Evolutionary conservation across 345 rosid species (phyloP), one percentile per base, ranked within the genome.

Genomic region (Citrus glauca): DNA sequence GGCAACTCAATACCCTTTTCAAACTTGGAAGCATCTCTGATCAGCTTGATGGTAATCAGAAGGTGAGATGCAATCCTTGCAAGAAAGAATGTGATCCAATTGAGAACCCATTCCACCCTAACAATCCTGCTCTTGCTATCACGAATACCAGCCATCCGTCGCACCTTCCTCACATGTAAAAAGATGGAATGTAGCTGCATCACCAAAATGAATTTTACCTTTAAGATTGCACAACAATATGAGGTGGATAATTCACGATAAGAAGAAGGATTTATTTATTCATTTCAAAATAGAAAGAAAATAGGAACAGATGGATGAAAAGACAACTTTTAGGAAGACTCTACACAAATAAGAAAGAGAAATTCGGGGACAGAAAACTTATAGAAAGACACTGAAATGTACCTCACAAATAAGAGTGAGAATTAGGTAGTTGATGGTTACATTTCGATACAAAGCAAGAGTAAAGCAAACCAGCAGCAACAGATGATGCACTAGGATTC

Each of bases 331-430:
- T 11, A 45, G 50, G 50, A 45, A 45, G 50, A 3, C 5, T 19
- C 33, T 32, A 32, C 20, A 14, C 63, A 71, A 19, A 55, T 64
- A 60, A 30, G 33, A 35, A 17, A 60, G 66, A 73, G 59, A 30
- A 37, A 8, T 6, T 71, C 20, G 14, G 25, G 5, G 37, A 71
- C 66, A 25, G 13, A 61, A 14, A 62, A 37, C 5, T 73, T 59
- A 37, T 3, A 24, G 40, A 28, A 72, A 50, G 71, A 63, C 6
- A 77, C 2, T 2, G 67, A 76, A 67, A 48, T 48, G 14, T 87
- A 91, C 98, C 98, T 95, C 98, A 40, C 98, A 93, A 32, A 89
- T 89, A 57, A 95, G 91, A 48, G 98, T 92, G 78, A 95, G 91
- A 75, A 93, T 86, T 14, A 93, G 97, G 75, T 95, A 95, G 84